These are phyloP conservation scores for Pleurozium schreberi DNA, from an alignment of 225 moss, liverwort and hornwort species.

Conservation along the genomic window DNA sequence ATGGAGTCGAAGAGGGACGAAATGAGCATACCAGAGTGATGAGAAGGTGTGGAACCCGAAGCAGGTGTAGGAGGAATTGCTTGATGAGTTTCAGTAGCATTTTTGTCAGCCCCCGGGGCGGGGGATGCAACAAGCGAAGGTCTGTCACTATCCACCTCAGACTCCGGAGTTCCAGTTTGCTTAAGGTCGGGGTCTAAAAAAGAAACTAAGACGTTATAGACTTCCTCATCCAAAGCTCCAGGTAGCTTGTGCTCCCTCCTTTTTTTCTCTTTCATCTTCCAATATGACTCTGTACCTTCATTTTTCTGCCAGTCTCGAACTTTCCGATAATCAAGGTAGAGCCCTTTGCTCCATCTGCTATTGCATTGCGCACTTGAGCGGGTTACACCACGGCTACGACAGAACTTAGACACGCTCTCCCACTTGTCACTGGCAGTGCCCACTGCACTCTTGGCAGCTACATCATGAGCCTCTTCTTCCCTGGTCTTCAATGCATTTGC, in stretches of 20 bases:
- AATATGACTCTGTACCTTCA: constrained; percentile 48
- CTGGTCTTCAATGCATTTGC: constrained; percentile 31
- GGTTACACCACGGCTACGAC: constrained; percentile 47
- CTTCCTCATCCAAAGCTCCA: constrained; percentile 55
- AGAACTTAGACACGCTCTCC: constrained; percentile 52
- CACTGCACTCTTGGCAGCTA: constrained; percentile 33
- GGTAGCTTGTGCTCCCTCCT: constrained; percentile 62
- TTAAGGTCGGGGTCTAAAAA: constrained; percentile 37
- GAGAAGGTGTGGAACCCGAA: constrained; percentile 7
- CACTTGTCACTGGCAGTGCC: constrained; percentile 53
- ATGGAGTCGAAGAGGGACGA: background rate
- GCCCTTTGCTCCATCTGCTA: constrained; percentile 62
- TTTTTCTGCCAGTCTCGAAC: constrained; percentile 66
- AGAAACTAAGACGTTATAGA: constrained; percentile 45
- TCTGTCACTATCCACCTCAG: constrained; percentile 44
- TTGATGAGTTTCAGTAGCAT: constrained; percentile 10
- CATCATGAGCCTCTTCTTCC: constrained; percentile 37
- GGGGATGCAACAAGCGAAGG: constrained; percentile 14
- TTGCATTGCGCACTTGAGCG: constrained; percentile 59
- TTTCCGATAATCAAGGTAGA: constrained; percentile 55
- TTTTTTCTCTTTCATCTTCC: constrained; percentile 69
- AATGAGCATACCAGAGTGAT: constrained; percentile 18
- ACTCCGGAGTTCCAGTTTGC: constrained; percentile 40
- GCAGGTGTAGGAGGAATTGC: constrained; percentile 9
- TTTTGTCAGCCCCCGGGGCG: background rate